Evolutionary conservation across 2,329 filamentous ascomycete species (phyloP).

Genomic region (Rasamsonia emersonii): DNA sequence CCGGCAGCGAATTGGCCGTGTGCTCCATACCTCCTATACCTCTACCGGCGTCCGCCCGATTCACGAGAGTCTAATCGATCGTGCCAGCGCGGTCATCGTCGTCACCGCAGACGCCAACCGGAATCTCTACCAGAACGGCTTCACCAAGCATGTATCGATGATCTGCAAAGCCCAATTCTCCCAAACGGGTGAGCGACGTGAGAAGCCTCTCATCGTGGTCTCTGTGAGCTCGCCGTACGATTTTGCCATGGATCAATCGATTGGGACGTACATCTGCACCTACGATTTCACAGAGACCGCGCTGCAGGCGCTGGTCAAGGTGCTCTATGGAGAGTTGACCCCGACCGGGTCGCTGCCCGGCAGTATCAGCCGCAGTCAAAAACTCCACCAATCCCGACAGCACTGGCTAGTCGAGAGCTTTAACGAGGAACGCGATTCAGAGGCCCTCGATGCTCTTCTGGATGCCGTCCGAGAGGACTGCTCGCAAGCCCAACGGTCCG

Average conservation of each 20-base stretch:
- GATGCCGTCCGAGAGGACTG: conserved; percentile 55
- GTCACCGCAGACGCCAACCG: conserved; percentile 90
- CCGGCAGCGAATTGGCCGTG: conserved; percentile 72
- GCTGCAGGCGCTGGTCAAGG: conserved; percentile 72
- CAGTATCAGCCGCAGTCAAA: conserved; percentile 78
- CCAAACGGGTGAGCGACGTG: conserved; percentile 33
- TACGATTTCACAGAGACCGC: conserved; percentile 95
- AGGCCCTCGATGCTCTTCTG: conserved; percentile 67
- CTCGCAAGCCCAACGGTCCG: conserved; percentile 56
- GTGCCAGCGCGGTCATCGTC: conserved; percentile 80
- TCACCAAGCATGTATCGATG: conserved; percentile 93
- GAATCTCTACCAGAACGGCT: conserved; percentile 87
- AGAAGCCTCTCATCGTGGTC: conserved; percentile 84
- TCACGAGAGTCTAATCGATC: conserved; percentile 84
- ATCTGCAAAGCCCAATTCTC: conserved; percentile 55
- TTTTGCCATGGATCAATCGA: conserved; percentile 84
- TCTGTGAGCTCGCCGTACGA: conserved; percentile 94
- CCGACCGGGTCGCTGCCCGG: conserved; percentile 53
- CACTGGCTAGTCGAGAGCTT: conserved; percentile 92
- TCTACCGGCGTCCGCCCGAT: conserved; percentile 86
- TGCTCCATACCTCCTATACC: conserved; percentile 91
- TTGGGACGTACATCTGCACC: conserved; percentile 88
- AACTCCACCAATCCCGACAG: conserved; percentile 78
- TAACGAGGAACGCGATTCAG: conserved; percentile 66
- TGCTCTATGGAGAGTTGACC: conserved; percentile 66